phyloP scores from a whole-genome alignment of 805 yeast species.

The Lachancea dasiensis region DNA sequence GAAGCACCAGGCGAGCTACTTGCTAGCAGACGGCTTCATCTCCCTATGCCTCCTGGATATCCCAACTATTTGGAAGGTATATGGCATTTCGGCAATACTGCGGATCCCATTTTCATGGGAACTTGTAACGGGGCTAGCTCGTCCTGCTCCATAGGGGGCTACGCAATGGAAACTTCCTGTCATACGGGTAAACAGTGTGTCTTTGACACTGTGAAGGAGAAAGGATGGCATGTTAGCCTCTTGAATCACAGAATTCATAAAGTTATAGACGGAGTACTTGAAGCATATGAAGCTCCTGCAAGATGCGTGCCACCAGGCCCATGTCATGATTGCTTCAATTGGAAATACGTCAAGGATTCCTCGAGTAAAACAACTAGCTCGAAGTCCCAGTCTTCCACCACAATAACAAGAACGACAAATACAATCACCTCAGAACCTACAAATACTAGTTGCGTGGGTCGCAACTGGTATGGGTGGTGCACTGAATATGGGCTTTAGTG shows the following conservation, averaged over 20 bases:
- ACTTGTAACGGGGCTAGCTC: constrained; percentile 93
- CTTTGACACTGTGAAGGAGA: constrained; percentile 83
- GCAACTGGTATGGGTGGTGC: constrained; percentile 33
- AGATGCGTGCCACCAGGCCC: constrained; percentile 69
- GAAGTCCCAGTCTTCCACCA: too few relatives aligned
- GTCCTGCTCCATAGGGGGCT: constrained; percentile 85
- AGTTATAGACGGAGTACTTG: constrained; percentile 75
- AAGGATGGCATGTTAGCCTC: constrained; percentile 87
- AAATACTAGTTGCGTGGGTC: constrained; percentile 26
- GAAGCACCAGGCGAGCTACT: constrained; percentile 91
- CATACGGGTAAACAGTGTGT: constrained; percentile 85
- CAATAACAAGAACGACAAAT: constrained; percentile 13
- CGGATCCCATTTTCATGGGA: constrained; percentile 96
- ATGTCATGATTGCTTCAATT: constrained; percentile 84
- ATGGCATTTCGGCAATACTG: constrained; percentile 96
- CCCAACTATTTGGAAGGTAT: constrained; percentile 73
- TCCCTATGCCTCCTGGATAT: constrained; percentile 90
- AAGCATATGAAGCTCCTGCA: constrained; percentile 71
- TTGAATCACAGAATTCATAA: constrained; percentile 86
- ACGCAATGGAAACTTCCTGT: constrained; percentile 95
- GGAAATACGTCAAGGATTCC: constrained; percentile 78
- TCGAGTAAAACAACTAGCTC: too few relatives aligned
- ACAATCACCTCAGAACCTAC: constrained; percentile 20
- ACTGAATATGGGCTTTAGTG: constrained; percentile 29
- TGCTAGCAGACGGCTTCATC: constrained; percentile 76